Percentiles rank a stretch among this genome's conserved stretches.
These are phyloP conservation scores for Aechmea fasciata DNA, from an alignment of 176 grass and related monocot genomes.

Conservation along the genomic window DNA sequence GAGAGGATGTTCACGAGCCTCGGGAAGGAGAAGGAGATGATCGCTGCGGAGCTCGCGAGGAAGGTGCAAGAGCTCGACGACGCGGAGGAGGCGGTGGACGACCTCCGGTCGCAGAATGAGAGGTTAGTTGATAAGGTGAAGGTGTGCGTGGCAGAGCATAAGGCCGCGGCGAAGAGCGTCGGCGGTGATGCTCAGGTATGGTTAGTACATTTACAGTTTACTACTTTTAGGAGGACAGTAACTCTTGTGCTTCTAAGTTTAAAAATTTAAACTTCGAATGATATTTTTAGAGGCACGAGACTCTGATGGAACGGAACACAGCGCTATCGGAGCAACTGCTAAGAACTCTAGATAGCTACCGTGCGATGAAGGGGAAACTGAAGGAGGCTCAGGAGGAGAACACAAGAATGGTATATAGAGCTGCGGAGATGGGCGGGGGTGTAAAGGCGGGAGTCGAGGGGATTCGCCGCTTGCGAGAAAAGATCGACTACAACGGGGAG, in stretches of 20 bases:
- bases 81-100: constrained; percentile 20
- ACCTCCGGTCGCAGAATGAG: constrained; percentile 23
- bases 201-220: too few relatives aligned
- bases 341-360: constrained; percentile 1
- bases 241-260: too few relatives aligned
- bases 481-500: not conserved
- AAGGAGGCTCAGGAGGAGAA: constrained; percentile 10
- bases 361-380: constrained; percentile 11
- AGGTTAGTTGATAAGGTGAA: constrained; percentile 22
- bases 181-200: not conserved
- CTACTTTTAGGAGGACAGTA: too few relatives aligned
- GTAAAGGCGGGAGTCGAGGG: not conserved
- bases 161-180: not conserved
- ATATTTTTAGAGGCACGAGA: not conserved
- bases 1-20: constrained; percentile 33
- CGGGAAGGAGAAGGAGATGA: constrained; percentile 25
- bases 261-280: too few relatives aligned
- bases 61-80: constrained; percentile 22
- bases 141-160: not conserved
- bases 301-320: constrained; percentile 20
- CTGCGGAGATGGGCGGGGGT: not conserved
- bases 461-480: not conserved
- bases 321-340: constrained; percentile 20
- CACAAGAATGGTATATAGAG: not conserved
- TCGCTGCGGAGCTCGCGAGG: constrained; percentile 26